Evolutionary conservation across 352 stramenopile species (phyloP).

Genomic region (Saprolegnia parasitica): DNA sequence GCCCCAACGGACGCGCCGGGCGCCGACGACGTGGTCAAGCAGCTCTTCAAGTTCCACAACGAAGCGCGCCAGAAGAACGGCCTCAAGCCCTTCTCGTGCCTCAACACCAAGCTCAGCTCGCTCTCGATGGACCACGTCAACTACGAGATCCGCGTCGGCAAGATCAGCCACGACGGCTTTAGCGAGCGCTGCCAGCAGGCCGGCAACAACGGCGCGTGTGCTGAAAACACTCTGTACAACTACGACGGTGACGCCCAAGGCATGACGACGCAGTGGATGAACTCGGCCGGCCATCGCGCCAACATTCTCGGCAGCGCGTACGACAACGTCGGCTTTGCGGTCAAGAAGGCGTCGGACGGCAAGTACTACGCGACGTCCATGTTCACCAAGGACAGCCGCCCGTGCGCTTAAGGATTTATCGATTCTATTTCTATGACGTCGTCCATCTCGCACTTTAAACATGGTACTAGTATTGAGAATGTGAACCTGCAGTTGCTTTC

Average conservation of each 20-base stretch:
- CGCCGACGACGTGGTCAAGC: neutral
- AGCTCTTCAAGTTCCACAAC: conserved; percentile 7
- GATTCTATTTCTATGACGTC: no score
- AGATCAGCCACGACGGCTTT: conserved; percentile 12
- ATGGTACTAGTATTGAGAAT: no score
- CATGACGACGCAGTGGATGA: conserved; percentile 10
- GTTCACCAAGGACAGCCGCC: neutral
- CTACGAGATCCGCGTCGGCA: neutral
- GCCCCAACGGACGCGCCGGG: neutral
- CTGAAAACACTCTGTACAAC: conserved; percentile 8
- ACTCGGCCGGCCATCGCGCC: conserved; percentile 9
- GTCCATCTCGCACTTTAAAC: no score
- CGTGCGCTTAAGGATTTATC: neutral
- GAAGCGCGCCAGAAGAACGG: conserved; percentile 1
- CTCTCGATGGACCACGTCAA: conserved; percentile 17
- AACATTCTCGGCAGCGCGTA: neutral
- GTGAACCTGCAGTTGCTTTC: no score
- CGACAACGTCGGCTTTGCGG: conserved; percentile 3
- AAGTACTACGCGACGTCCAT: conserved; percentile 3
- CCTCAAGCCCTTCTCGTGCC: conserved; percentile 9
- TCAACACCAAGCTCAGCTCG: conserved; percentile 9
- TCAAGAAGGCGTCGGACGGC: neutral
- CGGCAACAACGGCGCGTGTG: neutral
- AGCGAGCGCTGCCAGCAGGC: neutral
- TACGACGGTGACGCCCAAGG: neutral